Evolutionary conservation across 352 stramenopile genomes (phyloP).

Genomic region (Phytophthora melonis): DNA sequence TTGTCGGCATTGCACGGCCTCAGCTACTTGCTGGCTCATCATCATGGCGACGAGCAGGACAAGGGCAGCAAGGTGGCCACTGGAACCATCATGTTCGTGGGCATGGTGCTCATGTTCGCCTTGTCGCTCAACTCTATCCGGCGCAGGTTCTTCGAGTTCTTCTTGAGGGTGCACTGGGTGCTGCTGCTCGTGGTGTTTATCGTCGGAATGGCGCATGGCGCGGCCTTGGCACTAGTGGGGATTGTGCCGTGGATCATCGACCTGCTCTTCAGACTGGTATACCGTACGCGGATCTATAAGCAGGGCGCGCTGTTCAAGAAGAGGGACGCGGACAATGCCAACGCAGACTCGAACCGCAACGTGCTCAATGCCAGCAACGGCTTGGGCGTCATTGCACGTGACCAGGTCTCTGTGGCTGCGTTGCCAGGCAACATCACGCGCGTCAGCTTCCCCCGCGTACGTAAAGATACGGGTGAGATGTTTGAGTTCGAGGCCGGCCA

Average conservation of each 20-base stretch:
- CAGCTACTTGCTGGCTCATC: slow-evolving; percentile 38
- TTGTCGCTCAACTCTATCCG: slow-evolving; percentile 47
- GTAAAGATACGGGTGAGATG: slow-evolving; percentile 32
- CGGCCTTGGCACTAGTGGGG: slow-evolving; percentile 37
- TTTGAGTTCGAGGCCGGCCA: slow-evolving; percentile 51
- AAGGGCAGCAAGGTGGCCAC: slow-evolving; percentile 14
- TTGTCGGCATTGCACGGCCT: slow-evolving; percentile 46
- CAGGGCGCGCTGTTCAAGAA: slow-evolving; percentile 24
- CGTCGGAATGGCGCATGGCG: slow-evolving; percentile 42
- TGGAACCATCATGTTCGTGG: slow-evolving; percentile 26
- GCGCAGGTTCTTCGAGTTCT: slow-evolving; percentile 57
- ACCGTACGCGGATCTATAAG: slow-evolving; percentile 25
- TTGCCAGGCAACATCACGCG: slow-evolving; percentile 37
- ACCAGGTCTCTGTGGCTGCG: slow-evolving; percentile 20
- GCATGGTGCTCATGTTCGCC: slow-evolving; percentile 38
- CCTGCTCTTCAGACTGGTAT: slow-evolving; percentile 39
- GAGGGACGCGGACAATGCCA: slow-evolving; percentile 6
- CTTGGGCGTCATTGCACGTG: slow-evolving; percentile 26
- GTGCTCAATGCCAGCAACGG: slow-evolving; percentile 10
- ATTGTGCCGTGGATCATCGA: slow-evolving; percentile 45
- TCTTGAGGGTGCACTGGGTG: slow-evolving; percentile 50
- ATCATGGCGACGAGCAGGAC: slow-evolving; percentile 22
- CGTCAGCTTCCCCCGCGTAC: slow-evolving; percentile 44
- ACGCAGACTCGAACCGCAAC: slow-evolving; percentile 5
- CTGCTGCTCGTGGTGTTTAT: slow-evolving; percentile 51